Evolutionary conservation across 768 basidiomycete species (phyloP).

Genomic region (Hortiboletus campestris): DNA sequence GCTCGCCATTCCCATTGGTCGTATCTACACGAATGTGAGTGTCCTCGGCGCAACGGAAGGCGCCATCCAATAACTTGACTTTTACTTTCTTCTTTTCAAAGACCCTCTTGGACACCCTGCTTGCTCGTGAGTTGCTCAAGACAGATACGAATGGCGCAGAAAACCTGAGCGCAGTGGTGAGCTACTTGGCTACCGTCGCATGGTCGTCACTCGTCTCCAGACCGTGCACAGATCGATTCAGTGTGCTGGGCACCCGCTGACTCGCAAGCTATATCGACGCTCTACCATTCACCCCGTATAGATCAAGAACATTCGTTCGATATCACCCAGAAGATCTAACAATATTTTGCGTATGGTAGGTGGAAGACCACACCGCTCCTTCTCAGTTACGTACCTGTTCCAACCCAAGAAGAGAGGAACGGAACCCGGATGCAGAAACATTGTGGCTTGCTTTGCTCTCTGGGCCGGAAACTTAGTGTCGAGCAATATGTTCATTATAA

Average conservation of each 20-base stretch:
- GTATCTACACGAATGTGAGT: slow-evolving; percentile 48
- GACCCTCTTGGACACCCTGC: slow-evolving; percentile 11
- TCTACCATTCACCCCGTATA: too few relatives aligned
- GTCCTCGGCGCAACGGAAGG: background rate
- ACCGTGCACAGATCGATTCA: background rate
- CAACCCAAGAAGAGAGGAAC: too few relatives aligned
- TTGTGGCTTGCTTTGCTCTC: too few relatives aligned
- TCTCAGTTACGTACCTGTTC: too few relatives aligned
- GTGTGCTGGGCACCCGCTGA: background rate
- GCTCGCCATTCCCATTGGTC: slow-evolving; percentile 41
- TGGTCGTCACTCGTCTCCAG: background rate
- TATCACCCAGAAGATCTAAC: too few relatives aligned
- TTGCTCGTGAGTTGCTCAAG: slow-evolving; percentile 3
- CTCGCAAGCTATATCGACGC: background rate
- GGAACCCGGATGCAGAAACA: too few relatives aligned
- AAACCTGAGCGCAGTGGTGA: background rate
- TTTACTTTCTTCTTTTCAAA: background rate
- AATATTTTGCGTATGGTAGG: too few relatives aligned
- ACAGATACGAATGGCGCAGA: background rate
- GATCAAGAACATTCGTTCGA: too few relatives aligned
- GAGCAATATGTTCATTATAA: too few relatives aligned
- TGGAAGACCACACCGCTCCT: too few relatives aligned
- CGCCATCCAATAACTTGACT: background rate
- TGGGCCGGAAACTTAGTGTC: too few relatives aligned
- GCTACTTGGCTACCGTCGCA: background rate